Evolutionary conservation across 257 asterid species (phyloP).

Genomic region (Haberlea rhodopensis): DNA sequence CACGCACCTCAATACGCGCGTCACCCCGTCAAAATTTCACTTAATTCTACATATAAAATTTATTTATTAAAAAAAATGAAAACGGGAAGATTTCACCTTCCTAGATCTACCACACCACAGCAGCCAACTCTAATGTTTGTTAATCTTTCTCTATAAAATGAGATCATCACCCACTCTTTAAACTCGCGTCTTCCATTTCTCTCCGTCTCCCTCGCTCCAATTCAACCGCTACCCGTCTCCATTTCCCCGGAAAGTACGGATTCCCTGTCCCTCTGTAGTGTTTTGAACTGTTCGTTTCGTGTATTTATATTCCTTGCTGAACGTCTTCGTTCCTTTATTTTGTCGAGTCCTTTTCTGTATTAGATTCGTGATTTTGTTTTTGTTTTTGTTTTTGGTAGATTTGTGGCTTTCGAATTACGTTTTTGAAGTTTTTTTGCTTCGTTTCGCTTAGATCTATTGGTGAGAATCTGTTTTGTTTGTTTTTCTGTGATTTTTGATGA

Average conservation of each 20-base stretch:
- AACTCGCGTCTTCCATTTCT: conserved; percentile 38
- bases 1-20: conserved; percentile 25
- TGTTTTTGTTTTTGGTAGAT: neutral
- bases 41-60: no score
- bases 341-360: no score
- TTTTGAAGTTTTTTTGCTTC: neutral
- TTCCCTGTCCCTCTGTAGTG: conserved; percentile 2
- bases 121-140: neutral
- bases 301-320: neutral
- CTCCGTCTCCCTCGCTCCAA: conserved; percentile 7
- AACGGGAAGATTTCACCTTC: neutral
- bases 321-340: neutral
- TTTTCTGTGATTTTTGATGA: neutral
- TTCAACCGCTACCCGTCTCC: neutral
- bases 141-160: conserved; percentile 20
- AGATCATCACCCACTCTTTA: conserved; percentile 1
- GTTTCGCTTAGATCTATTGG: conserved; percentile 21
- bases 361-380: neutral
- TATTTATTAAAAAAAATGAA: no score
- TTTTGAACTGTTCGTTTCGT: neutral
- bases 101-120: conserved; percentile 16
- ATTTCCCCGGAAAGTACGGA: conserved; percentile 26
- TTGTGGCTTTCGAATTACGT: neutral
- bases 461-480: neutral
- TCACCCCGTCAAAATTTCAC: conserved; percentile 5